phyloP scores from a whole-genome alignment of 495 filamentous ascomycete genomes.

The Lasiosphaeris hirsuta region DNA sequence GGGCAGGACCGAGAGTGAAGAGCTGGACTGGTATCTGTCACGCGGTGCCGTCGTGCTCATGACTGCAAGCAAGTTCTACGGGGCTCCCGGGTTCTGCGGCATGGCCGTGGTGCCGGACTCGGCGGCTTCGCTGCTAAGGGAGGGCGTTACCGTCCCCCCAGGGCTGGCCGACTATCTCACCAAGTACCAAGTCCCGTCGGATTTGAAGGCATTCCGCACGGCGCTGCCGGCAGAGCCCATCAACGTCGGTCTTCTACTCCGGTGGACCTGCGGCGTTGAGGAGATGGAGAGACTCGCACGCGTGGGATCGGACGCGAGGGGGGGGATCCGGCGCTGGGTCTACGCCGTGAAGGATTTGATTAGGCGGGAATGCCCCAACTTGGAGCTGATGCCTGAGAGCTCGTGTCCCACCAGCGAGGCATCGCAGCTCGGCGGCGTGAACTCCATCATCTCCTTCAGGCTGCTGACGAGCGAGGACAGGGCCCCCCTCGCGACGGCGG shows the following conservation, averaged over 20 bases:
- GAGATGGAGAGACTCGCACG: constrained; percentile 1
- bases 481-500: background rate
- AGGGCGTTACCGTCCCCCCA: background rate
- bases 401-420: background rate
- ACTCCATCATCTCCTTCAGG: constrained; percentile 1
- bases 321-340: background rate
- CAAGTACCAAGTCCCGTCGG: background rate
- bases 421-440: background rate
- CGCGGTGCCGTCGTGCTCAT: constrained; percentile 5
- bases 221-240: background rate
- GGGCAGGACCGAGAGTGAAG: background rate
- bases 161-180: background rate
- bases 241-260: background rate
- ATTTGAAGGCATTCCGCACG: background rate
- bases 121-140: background rate
- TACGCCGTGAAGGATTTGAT: background rate
- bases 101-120: background rate
- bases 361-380: background rate
- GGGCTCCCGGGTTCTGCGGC: constrained; percentile 2
- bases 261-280: background rate
- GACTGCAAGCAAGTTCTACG: constrained; percentile 1
- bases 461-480: background rate
- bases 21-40: constrained; percentile 2
- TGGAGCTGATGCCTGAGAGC: background rate
- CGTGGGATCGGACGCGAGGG: background rate